phyloP scores from a whole-genome alignment of 495 filamentous ascomycete genomes.

The Immersiella caudata region DNA sequence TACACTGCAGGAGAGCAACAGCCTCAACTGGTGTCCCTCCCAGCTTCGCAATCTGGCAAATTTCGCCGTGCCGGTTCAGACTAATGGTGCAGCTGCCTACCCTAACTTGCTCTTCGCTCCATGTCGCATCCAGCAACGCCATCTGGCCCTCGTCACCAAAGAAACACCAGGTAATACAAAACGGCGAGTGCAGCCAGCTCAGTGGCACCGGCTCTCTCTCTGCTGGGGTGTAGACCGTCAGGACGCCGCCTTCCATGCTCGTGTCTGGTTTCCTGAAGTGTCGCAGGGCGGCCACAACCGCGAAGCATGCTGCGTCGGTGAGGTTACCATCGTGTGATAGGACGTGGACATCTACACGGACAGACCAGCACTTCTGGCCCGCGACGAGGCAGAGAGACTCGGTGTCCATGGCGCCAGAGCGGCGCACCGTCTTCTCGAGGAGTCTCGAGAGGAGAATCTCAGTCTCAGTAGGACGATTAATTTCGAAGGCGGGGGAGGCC shows the following conservation, averaged over 20 bases:
- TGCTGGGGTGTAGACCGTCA: slow-evolving; percentile 78
- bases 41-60: slow-evolving; percentile 88
- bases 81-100: slow-evolving; percentile 83
- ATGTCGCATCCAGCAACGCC: slow-evolving; percentile 74
- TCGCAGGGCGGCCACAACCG: slow-evolving; percentile 79
- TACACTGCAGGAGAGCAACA: slow-evolving; percentile 69
- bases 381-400: slow-evolving; percentile 94
- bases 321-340: slow-evolving; percentile 87
- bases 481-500: slow-evolving; percentile 87
- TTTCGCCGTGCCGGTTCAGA: slow-evolving; percentile 85
- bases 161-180: slow-evolving; percentile 83
- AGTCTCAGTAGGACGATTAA: slow-evolving; percentile 75
- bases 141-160: slow-evolving; percentile 66
- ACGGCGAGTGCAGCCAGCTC: slow-evolving; percentile 84
- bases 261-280: slow-evolving; percentile 91
- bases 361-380: slow-evolving; percentile 83
- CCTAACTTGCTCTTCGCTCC: slow-evolving; percentile 82
- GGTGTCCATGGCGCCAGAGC: slow-evolving; percentile 87
- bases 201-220: slow-evolving; percentile 89
- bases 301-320: slow-evolving; percentile 81
- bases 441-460: slow-evolving; percentile 84
- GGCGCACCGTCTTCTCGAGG: slow-evolving; percentile 90
- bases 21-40: slow-evolving; percentile 82
- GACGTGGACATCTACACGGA: slow-evolving; percentile 88
- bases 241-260: slow-evolving; percentile 74